These are phyloP conservation scores for Erysiphe pulchra DNA, from an alignment of 2,329 filamentous ascomycete species.

Conservation along the genomic window DNA sequence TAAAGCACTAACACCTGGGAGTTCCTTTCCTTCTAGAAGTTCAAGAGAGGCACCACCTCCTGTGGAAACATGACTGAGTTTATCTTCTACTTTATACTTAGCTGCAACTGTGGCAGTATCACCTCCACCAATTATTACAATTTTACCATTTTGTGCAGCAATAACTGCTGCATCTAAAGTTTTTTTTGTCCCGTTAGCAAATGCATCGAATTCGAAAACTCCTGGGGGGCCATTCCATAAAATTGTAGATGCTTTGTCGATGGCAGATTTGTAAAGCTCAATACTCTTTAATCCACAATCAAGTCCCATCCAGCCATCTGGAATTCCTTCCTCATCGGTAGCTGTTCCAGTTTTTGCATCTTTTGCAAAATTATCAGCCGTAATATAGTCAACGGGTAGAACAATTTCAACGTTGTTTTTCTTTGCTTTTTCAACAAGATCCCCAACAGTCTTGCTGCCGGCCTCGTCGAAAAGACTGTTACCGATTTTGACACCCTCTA, in stretches of 20 bases:
- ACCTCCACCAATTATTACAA: constrained; percentile 94
- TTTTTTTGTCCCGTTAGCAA: constrained; percentile 74
- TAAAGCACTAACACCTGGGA: constrained; percentile 79
- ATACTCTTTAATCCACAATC: constrained; percentile 80
- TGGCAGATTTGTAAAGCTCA: constrained; percentile 69
- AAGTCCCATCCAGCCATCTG: constrained; percentile 93
- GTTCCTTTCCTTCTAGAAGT: constrained; percentile 90
- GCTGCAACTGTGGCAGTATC: constrained; percentile 95
- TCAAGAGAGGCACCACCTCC: constrained; percentile 89
- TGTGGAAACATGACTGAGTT: constrained; percentile 94
- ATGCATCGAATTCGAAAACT: constrained; percentile 93
- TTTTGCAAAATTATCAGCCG: constrained; percentile 77
- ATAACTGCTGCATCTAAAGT: constrained; percentile 73
- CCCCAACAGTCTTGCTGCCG: constrained; percentile 69
- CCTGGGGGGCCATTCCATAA: constrained; percentile 96
- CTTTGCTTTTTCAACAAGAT: constrained; percentile 87
- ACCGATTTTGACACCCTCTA: constrained; percentile 72
- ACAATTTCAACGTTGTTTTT: constrained; percentile 88
- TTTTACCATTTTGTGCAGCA: constrained; percentile 62
- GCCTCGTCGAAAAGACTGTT: constrained; percentile 81
- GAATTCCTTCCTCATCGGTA: constrained; percentile 70
- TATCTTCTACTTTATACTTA: constrained; percentile 88
- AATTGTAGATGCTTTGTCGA: constrained; percentile 76
- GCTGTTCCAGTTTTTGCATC: constrained; percentile 61
- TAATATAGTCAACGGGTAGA: constrained; percentile 85